Base-by-base conservation (phyloP, 805 yeast species). In the Metschnikowia peoriensis region DNA sequence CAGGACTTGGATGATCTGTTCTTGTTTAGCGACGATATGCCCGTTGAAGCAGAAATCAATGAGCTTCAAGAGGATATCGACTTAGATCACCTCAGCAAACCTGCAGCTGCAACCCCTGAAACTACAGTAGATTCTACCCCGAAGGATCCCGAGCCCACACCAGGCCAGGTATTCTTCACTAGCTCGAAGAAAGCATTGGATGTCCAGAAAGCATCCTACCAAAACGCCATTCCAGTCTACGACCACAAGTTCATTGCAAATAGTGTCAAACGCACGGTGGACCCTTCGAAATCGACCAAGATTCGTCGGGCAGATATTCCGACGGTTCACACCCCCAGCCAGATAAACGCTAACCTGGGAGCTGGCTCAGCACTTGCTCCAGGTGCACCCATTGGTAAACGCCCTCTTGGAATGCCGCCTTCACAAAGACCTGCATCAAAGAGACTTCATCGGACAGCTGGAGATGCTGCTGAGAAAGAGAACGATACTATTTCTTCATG, bases 211-310 rank as follows among this genome's bases (percentile, higher is more conserved):
- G 53, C 52, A 1, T 55, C 61, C 1, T 54, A 55, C 4, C 50
- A 41, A 11, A 65, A 77, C n/a, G 83, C 77, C 58, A 78, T 85
- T 45, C 83, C 88, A 0, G 81, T 78, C 47, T 81, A 77, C 56
- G 80, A 83, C 54, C 66, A 75, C 38, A 62, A 80, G 79, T 49
- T 56, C 80, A 41, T 81, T 81, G 6, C 79, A 77, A 60, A 56
- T 12, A 78, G 75, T 56, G 79, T 83, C 50, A 62, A 72, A 42
- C 66, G 76, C 16, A 84, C 86, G 0, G 72, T 86, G 12, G 91
- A 88, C 65, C 93, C 86, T 44, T 75, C 78, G 1, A 83, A 80
- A 52, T 86, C 92, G 0, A 80, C 82, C 4, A 91, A 88, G 2
- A 72, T 87, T 2, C 81, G 80, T 52, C 69, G 84, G 32, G 46